These are phyloP conservation scores for Cerioporus squamosus DNA, from an alignment of 1,284 basidiomycete species.

Conservation along the genomic window DNA sequence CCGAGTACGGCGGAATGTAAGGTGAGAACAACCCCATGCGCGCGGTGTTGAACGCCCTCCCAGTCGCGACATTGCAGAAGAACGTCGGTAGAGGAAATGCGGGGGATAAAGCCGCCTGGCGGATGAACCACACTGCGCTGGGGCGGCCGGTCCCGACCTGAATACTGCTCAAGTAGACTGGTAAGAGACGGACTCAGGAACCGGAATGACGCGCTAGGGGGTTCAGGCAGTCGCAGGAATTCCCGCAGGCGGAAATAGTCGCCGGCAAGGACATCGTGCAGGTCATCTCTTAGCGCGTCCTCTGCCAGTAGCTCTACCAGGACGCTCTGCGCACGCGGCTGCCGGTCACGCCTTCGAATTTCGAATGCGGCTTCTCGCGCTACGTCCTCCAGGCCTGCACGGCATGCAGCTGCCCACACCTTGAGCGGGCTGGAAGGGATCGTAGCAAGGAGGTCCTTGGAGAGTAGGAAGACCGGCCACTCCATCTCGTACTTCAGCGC, in stretches of 20 bases:
- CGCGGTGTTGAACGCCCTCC: background rate
- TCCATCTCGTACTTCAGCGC: conserved; percentile 28
- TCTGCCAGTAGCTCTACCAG: conserved; percentile 6
- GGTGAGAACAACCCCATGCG: background rate
- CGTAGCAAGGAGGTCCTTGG: conserved; percentile 1
- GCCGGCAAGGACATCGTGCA: conserved; percentile 15
- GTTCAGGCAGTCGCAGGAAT: conserved; percentile 1
- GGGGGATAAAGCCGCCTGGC: too few species aligned
- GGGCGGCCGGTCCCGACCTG: too few species aligned
- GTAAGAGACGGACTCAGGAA: too few species aligned
- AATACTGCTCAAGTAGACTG: too few species aligned
- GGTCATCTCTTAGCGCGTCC: too few species aligned
- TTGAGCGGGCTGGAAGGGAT: background rate
- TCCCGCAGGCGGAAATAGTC: conserved; percentile 20
- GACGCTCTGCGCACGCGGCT: too few species aligned
- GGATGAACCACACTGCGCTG: too few species aligned
- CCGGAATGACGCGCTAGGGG: too few species aligned
- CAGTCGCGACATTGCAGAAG: too few species aligned
- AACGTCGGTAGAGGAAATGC: too few species aligned
- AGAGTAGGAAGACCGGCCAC: conserved; percentile 6
- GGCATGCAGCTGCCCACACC: conserved; percentile 17
- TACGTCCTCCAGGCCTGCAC: conserved; percentile 9
- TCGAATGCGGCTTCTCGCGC: conserved; percentile 15
- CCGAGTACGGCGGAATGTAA: background rate
- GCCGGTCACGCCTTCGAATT: too few species aligned